These are phyloP conservation scores for Nissolia schottii DNA, from an alignment of 306 rosid species.

Conservation along the genomic window DNA sequence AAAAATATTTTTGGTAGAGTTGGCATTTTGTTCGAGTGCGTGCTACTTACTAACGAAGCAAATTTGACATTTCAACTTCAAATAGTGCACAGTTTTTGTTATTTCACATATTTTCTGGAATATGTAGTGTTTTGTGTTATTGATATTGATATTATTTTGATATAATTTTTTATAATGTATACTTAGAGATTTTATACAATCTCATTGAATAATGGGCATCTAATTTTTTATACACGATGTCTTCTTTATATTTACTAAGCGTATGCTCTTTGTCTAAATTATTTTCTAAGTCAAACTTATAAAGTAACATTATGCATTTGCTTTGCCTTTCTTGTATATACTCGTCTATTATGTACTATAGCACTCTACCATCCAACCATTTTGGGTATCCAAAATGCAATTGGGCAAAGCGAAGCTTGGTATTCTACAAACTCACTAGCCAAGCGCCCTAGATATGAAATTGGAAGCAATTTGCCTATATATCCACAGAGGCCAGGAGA, in stretches of 20 bases:
- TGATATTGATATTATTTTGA: constrained; percentile 13
- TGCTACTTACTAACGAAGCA: background rate
- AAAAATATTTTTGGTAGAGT: background rate
- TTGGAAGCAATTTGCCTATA: constrained; percentile 79
- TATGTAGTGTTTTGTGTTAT: background rate
- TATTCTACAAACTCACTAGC: constrained; percentile 76
- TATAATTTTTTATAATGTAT: constrained; percentile 10
- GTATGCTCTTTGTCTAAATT: constrained; percentile 39
- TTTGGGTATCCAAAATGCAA: constrained; percentile 66
- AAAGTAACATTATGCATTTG: constrained; percentile 56
- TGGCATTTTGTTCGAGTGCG: background rate
- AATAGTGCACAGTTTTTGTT: background rate
- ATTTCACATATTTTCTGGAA: constrained; percentile 18
- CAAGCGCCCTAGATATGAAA: constrained; percentile 95
- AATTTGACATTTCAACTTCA: background rate
- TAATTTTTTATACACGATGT: constrained; percentile 13
- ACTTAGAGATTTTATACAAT: background rate
- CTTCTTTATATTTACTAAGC: constrained; percentile 32
- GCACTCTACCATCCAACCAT: constrained; percentile 85
- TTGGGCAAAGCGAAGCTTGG: constrained; percentile 98
- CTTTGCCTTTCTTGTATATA: constrained; percentile 57
- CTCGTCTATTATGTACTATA: constrained; percentile 70
- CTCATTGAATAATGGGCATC: constrained; percentile 7
- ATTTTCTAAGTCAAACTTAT: constrained; percentile 55
- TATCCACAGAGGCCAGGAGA: constrained; percentile 99